Evolutionary conservation across 495 filamentous ascomycete species (phyloP), one percentile per base, ranked within the genome.

Genomic region (Immersiella caudata): DNA sequence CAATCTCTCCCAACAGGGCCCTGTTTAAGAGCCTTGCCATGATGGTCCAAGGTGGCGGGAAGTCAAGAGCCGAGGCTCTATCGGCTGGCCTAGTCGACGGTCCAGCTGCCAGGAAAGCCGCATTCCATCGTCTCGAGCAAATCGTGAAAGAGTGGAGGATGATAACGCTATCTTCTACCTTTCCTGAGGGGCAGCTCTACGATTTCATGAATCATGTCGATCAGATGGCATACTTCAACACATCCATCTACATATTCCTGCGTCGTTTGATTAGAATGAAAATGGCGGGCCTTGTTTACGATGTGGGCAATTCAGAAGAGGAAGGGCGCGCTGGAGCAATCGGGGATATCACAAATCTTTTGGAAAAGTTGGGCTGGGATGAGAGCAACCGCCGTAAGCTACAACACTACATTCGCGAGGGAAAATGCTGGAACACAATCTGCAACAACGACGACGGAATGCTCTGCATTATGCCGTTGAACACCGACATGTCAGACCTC

Each of bases 381-480:
- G 66, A 69, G 11, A 35, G 55, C 6, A 25, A 68, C 9, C 68
- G 68, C 36, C 14, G 60, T 52, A 61, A 61, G 25, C 69, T 77
- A 7, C 55, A 75, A 26, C 71, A 74, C 24, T 71, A 67, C 49
- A 33, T 77, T 12, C 75, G 73, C 18, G 75, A 77, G 51, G 75
- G 75, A 1, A 75, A 70, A 36, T 77, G 75, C 61, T 77, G 75
- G 75, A 69, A 46, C 9, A 69, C 73, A 0, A 66, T 77, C 11
- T 75, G 71, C 40, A 65, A 69, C 11, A 18, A 57, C 18, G 67
- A 62, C 21, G 67, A 71, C 21, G 75, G 73, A 26, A 65, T 77
- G 6, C 61, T 77, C 14, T 72, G 67, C 54, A 58, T 75, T 24
- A 52, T 77, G 14, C 69, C 70, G 3, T 29, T 67, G 20, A 71